Conservation (phyloP, 2,329 filamentous ascomycete species). For the Chrysoporthe puriensis region DNA sequence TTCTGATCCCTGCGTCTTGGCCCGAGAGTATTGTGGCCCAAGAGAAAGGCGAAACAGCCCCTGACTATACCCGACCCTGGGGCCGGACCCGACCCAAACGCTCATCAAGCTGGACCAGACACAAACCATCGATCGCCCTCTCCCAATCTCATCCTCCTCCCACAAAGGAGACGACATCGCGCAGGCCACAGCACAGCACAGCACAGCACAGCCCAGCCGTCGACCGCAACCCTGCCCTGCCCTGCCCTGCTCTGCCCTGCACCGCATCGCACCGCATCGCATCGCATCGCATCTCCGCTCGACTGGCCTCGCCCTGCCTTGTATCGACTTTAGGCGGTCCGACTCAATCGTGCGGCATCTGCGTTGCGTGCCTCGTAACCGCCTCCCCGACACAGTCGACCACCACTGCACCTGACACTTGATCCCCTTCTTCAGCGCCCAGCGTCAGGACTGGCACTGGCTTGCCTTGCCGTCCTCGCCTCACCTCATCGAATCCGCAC, state of each 20-base stretch:
- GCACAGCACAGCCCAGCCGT: background rate
- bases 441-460: background rate
- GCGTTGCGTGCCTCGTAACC: background rate
- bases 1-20: background rate
- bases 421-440: background rate
- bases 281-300: background rate
- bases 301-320: constrained; percentile 7
- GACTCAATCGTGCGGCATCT: constrained; percentile 4
- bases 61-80: constrained; percentile 12
- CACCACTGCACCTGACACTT: constrained; percentile 8
- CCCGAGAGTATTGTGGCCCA: constrained; percentile 11
- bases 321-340: background rate
- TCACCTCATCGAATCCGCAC: background rate
- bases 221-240: background rate
- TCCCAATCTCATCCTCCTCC: background rate
- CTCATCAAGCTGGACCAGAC: constrained; percentile 9
- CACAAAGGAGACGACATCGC: constrained; percentile 10
- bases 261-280: background rate
- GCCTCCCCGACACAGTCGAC: background rate
- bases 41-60: constrained; percentile 21
- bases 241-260: background rate
- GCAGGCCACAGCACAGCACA: background rate
- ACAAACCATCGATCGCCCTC: constrained; percentile 4
- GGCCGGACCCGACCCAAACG: constrained; percentile 8
- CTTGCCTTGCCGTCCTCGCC: background rate